phyloP scores from a whole-genome alignment of 495 filamentous ascomycete genomes.

The Hypoxylon crocopeplum region DNA sequence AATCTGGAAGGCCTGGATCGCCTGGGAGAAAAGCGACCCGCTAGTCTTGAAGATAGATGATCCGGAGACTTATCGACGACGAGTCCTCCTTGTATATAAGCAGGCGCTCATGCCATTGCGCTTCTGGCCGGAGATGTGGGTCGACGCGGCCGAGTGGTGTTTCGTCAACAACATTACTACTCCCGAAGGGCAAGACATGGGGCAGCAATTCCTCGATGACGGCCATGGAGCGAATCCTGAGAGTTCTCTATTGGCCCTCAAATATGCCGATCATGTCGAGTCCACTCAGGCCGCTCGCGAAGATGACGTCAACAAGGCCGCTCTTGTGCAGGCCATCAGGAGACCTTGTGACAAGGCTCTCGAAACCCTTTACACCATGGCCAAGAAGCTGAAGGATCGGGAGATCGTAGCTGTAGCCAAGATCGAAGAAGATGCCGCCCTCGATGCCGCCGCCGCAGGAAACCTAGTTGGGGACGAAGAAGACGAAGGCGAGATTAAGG shows the following conservation, averaged over 20 bases:
- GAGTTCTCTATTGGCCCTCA: conserved; percentile 87
- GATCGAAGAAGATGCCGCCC: conserved; percentile 65
- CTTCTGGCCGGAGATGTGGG: conserved; percentile 96
- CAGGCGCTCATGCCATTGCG: conserved; percentile 92
- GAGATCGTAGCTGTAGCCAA: conserved; percentile 74
- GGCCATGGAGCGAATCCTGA: conserved; percentile 92
- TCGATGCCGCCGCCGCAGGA: conserved; percentile 48
- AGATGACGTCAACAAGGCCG: conserved; percentile 70
- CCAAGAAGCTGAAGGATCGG: conserved; percentile 73
- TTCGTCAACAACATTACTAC: conserved; percentile 71
- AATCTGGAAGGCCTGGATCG: conserved; percentile 91
- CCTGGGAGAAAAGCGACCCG: conserved; percentile 92
- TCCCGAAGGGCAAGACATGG: conserved; percentile 68
- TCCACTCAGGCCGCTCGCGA: conserved; percentile 70
- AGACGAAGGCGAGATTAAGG: conserved; percentile 64
- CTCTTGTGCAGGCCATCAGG: conserved; percentile 75
- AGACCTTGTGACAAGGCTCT: conserved; percentile 84
- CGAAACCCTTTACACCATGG: conserved; percentile 81
- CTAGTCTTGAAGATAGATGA: conserved; percentile 85
- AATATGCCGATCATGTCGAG: conserved; percentile 85
- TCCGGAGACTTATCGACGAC: conserved; percentile 68
- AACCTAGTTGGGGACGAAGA: conserved; percentile 66
- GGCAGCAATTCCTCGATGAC: conserved; percentile 71
- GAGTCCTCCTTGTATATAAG: conserved; percentile 89
- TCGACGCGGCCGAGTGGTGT: conserved; percentile 92